These are phyloP conservation scores for Emmonsiellopsis sp. DNA, from an alignment of 2,329 filamentous ascomycete species.

Conservation along the genomic window DNA sequence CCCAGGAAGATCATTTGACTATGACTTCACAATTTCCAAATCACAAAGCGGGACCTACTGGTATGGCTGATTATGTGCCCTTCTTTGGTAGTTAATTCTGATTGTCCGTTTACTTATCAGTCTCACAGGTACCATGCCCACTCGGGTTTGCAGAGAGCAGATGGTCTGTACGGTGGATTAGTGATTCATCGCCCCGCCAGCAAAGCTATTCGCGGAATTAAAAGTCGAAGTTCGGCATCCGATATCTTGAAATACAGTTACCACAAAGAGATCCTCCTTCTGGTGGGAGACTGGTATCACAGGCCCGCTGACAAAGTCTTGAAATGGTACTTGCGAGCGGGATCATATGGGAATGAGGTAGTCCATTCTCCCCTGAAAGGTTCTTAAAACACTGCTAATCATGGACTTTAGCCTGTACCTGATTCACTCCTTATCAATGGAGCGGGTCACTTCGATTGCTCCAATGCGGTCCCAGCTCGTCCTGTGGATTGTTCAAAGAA, in stretches of 20 bases:
- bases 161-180: constrained; percentile 41
- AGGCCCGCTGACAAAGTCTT: constrained; percentile 32
- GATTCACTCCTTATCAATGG: constrained; percentile 43
- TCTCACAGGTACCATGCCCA: constrained; percentile 34
- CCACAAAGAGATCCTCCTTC: constrained; percentile 36
- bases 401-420: constrained; percentile 34
- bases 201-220: constrained; percentile 9
- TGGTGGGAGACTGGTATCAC: constrained; percentile 45
- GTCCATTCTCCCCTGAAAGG: neutral
- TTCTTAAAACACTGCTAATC: neutral
- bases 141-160: constrained; percentile 33
- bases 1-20: constrained; percentile 44
- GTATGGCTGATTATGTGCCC: constrained; percentile 20
- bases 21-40: constrained; percentile 31
- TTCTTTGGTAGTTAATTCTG: neutral
- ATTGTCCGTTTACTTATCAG: neutral
- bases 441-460: constrained; percentile 37
- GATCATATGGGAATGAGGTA: constrained; percentile 38
- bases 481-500: constrained; percentile 36
- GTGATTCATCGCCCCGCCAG: constrained; percentile 35
- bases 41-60: constrained; percentile 40
- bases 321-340: constrained; percentile 35
- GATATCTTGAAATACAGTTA: constrained; percentile 17
- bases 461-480: constrained; percentile 35
- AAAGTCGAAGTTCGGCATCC: constrained; percentile 13